These are phyloP conservation scores for Taiozyma sp. DNA, from an alignment of 1,139 yeast species.

Conservation along the genomic window DNA sequence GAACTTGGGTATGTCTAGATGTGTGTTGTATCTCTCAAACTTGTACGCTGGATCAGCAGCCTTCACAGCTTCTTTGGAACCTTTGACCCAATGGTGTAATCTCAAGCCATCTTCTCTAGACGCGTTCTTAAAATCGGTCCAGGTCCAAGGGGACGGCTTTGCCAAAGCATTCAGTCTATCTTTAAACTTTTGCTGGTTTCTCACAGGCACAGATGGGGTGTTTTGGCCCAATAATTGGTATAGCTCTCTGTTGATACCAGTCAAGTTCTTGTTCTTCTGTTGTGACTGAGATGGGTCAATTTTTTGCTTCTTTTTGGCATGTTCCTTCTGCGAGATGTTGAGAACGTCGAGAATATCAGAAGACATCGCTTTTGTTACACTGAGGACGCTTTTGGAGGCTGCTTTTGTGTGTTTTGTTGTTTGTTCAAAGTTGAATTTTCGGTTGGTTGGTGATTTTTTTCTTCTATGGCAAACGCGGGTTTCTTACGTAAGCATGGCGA, in stretches of 20 bases:
- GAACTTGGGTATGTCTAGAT: conserved; percentile 66
- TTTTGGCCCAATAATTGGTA: conserved; percentile 87
- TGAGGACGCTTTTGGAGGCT: background rate
- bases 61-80: conserved; percentile 45
- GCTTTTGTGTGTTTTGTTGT: background rate
- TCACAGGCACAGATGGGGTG: conserved; percentile 74
- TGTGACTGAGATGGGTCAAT: conserved; percentile 17
- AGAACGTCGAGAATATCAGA: conserved; percentile 77
- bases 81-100: conserved; percentile 86
- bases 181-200: conserved; percentile 56
- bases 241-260: conserved; percentile 86
- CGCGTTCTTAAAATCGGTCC: conserved; percentile 54
- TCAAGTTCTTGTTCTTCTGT: conserved; percentile 12
- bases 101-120: conserved; percentile 45
- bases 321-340: conserved; percentile 45
- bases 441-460: background rate
- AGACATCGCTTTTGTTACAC: conserved; percentile 27
- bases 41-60: conserved; percentile 52
- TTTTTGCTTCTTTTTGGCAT: conserved; percentile 26
- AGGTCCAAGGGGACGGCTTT: conserved; percentile 81
- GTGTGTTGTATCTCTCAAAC: conserved; percentile 73
- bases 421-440: background rate
- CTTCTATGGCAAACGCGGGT: background rate
- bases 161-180: conserved; percentile 56
- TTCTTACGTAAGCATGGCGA: background rate